Base-by-base conservation (phyloP, 176 grass and related monocot species). In the Cenchrus purpureus region DNA sequence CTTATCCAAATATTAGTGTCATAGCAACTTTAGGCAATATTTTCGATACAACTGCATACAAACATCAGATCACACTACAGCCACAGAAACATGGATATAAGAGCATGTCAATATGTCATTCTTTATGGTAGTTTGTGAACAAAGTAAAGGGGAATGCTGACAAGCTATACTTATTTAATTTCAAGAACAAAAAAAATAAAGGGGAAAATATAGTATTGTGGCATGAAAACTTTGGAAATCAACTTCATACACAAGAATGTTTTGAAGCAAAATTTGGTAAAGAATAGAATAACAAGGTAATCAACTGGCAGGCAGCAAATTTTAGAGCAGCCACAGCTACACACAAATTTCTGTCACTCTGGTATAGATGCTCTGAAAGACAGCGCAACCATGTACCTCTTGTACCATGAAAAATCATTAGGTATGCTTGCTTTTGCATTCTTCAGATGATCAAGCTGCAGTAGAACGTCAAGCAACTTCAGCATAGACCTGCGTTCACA, bases 341-440 rank as follows among this genome's bases (percentile, higher is more conserved):
- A 19, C 14, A 67, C 40, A 40, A 46, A 83, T 29, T 73, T 71
- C 10, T 81, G 40, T 85, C 46, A 73, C 59, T 68, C 17, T 73
- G 56, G 12, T 49, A 82, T 51, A 83, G 7, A n/a, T 79, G 22
- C 19, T 83, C 67, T 68, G 19, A 73, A 84, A 48, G 74, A 63
- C 12, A 43, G 60, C 44, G 45, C 86, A 57, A 52, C 5, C 61
- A 76, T 80, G 44, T 95, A 98, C 96, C 96, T 98, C 78, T 98
- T 98, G 74, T 98, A 98, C 93, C 96, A 98, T 83, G 96, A 92
- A 93, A 98, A 98, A 85, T 98, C 96, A 92, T 98, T 98, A 71
- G 96, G 96, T 81, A 98, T 95, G 89, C 96, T 98, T 83, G 96
- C 93, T 92, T 98, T 98, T 87, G 96, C 93, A 87, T 98, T 98